Percentiles rank a stretch among this genome's conserved stretches.
These are phyloP conservation scores for Nissolia schottii DNA, from an alignment of 306 rosid species.

Conservation along the genomic window DNA sequence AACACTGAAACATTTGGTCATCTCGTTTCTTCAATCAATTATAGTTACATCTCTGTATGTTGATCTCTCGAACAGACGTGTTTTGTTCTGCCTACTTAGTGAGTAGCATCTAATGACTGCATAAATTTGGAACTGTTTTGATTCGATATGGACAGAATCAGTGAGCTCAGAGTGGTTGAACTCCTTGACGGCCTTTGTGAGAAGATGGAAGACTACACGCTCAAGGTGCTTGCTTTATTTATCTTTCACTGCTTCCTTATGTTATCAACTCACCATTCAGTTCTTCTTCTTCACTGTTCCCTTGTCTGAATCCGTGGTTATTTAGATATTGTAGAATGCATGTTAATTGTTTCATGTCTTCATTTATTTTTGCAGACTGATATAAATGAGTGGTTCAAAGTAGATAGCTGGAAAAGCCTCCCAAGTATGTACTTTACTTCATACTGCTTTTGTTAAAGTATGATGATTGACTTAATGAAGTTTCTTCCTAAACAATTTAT, in stretches of 20 bases:
- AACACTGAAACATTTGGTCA: constrained; percentile 30
- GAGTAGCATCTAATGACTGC: background rate
- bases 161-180: constrained; percentile 88
- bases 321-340: background rate
- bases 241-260: background rate
- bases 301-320: background rate
- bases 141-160: constrained; percentile 44
- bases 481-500: background rate
- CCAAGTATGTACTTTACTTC: constrained; percentile 44
- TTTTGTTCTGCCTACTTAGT: constrained; percentile 18
- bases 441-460: background rate
- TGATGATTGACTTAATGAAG: constrained; percentile 1
- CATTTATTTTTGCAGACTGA: constrained; percentile 45
- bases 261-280: background rate
- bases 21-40: constrained; percentile 39
- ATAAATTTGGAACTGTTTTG: constrained; percentile 17
- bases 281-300: background rate
- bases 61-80: constrained; percentile 23
- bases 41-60: constrained; percentile 25
- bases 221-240: constrained; percentile 42
- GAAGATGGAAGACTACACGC: constrained; percentile 92
- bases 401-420: constrained; percentile 72
- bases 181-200: constrained; percentile 94
- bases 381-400: constrained; percentile 70
- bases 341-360: constrained; percentile 1